Evolutionary conservation across 805 yeast species (phyloP), one percentile per base, ranked within the genome.

Genomic region (Kluyveromyces aestuarii): DNA sequence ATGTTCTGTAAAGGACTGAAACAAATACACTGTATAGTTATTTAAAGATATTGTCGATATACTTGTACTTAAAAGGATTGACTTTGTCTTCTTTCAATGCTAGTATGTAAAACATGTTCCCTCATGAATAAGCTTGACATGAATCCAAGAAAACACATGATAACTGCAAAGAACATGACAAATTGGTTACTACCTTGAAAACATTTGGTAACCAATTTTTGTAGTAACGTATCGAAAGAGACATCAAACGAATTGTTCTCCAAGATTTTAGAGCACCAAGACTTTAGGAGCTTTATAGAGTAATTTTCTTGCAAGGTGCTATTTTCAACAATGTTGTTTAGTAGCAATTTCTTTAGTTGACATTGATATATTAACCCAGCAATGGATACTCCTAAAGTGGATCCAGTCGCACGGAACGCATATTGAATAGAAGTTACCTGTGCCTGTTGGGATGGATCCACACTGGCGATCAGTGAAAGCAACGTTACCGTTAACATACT

Each of bases 361-460:
- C 71, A 70, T 58, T 80, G 84, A 68, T 84, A 84, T 27, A 83
- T 70, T 2, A 88, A 81, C 18, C 84, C 75, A 0, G 86, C 81
- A 11, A 81, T 56, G 1, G 90, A 71, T 16, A 86, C 87, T 40
- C 93, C 93, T 41, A 85, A 64, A 0, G 90, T 83, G 10, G 89
- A 82, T 0, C 93, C 93, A 1, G 87, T 81, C 8, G 89, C 81
- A 59, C 93, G 75, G 69, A 84, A 86, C 0, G 89, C 87, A 61
- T 88, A 87, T 63, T 86, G 93, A 48, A 88, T 84, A 0, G 95
- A 84, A 0, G 96, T 88, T 4, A 89, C 82, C 27, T 87, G 74
- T 1, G 96, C 95, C 64, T 87, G 96, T 58, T 73, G 76, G 46
- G 76, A 73, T 19, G 71, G 64, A 9, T 84, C 81, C 2, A 84